Base-by-base conservation (phyloP, 257 asterid species). In the Solanum clarkiae region DNA sequence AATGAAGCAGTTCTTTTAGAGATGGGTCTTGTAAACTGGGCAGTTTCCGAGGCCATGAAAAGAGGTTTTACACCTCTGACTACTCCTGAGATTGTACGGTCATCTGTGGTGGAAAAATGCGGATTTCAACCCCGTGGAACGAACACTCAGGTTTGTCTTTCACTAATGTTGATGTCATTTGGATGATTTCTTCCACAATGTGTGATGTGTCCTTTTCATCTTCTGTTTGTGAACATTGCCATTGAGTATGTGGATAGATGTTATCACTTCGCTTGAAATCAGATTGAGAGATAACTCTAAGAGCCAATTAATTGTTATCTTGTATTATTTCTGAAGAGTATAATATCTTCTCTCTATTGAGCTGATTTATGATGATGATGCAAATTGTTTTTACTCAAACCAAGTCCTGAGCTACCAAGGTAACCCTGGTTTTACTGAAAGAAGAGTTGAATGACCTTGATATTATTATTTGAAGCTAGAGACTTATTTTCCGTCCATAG, bases 111-210 rank as follows among this genome's bases (percentile, higher is more conserved):
- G 63, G 98, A 97, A 89, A 97, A 97, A 90, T 97, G 99, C 55
- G 99, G 98, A 65, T 97, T 97, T 88, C 99, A 94, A 91, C 99
- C 99, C 70, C 98, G 98, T 53, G 99, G 98, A 86, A 87, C 97
- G 17, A 97, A 95, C 90, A 95, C 99, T 90, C 99, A 95, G 98
- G 99, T 97, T 86, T 49, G 24, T 88, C 80, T 51, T 68, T 57
- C 68, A 26, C 55, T 66, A 44, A 14, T 17, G 9, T 14, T 69
- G 79, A 69, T 83, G 26, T 63, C 60, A 15, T 77, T 77, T 24
- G 57, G 63, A 24, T 75, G 82, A 49, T 53, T 51, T 51, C 8
- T 9, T 49, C 26, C 40, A 51, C 44, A 26, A 26, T 51, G 24
- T 29, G n/a, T 77, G 63, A 77, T 77, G n/a, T 51, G 13, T 51